phyloP scores from a whole-genome alignment of 2,329 filamentous ascomycete species.

The Rhytidhysteron rufulum region DNA sequence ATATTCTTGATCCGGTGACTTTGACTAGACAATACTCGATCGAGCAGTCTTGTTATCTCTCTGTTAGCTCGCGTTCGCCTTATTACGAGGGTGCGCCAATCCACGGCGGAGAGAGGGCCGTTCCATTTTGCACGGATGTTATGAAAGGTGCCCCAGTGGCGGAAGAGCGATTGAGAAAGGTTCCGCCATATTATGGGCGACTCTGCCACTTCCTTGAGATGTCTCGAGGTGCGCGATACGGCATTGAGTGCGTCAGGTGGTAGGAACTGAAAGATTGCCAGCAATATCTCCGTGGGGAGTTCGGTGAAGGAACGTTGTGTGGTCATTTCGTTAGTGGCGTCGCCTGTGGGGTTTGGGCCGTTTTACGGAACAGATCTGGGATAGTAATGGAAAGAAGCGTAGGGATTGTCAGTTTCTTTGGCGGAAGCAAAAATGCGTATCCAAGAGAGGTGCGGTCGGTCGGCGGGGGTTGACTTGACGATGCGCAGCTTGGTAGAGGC shows the following conservation, averaged over 20 bases:
- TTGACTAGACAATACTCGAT: constrained; percentile 68
- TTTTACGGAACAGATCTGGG: too few species aligned
- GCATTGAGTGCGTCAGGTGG: constrained; percentile 48
- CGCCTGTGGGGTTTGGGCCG: too few species aligned
- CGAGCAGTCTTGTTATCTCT: constrained; percentile 44
- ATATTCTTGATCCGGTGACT: constrained; percentile 66
- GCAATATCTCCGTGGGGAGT: constrained; percentile 81
- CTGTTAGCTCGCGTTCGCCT: constrained; percentile 31
- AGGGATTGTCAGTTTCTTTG: neutral
- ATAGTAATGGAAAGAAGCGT: neutral
- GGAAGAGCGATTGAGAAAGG: constrained; percentile 67
- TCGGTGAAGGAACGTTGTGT: constrained; percentile 18
- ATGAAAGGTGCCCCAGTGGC: constrained; percentile 64
- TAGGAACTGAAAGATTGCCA: constrained; percentile 67
- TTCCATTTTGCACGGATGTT: constrained; percentile 29
- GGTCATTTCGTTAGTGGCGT: constrained; percentile 4
- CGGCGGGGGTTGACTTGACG: too few species aligned
- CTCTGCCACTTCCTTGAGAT: constrained; percentile 62
- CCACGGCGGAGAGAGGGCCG: constrained; percentile 51
- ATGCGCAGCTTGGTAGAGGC: constrained; percentile 1
- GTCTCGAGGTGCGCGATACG: constrained; percentile 59
- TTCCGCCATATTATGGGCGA: constrained; percentile 76
- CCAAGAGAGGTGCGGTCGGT: neutral
- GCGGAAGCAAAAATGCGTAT: constrained; percentile 1
- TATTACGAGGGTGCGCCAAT: constrained; percentile 64